A percentile compares a stretch with the other conserved stretches of the same genome.
phyloP scores from a whole-genome alignment of 257 asterid genomes.

The Solanum clarkiae region DNA sequence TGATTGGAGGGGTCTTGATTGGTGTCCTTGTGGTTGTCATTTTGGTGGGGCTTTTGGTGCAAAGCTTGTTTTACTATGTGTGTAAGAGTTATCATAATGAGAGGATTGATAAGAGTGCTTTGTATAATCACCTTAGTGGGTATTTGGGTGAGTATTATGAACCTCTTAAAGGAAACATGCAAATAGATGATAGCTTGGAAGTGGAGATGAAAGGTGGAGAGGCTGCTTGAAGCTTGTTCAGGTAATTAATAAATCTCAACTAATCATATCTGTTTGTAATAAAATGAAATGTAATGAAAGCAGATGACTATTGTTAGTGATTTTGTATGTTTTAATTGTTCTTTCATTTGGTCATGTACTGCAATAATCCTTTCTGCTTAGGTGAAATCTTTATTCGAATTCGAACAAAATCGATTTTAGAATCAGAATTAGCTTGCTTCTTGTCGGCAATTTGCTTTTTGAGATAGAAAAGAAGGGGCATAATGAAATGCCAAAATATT shows the following conservation, averaged over 20 bases:
- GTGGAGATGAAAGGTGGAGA: not conserved
- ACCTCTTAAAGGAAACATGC: conserved; percentile 91
- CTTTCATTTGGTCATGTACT: not conserved
- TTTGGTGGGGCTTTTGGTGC: conserved; percentile 71
- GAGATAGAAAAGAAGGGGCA: not conserved
- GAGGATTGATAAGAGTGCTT: conserved; percentile 75
- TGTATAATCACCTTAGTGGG: conserved; percentile 86
- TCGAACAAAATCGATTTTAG: no score
- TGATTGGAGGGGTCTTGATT: conserved; percentile 76
- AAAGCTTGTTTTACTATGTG: conserved; percentile 87
- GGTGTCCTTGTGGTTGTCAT: conserved; percentile 79
- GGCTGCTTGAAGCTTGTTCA: not conserved
- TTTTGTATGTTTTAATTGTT: not conserved
- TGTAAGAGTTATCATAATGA: conserved; percentile 92
- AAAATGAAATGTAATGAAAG: not conserved
- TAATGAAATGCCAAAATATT: not conserved
- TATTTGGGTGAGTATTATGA: conserved; percentile 83
- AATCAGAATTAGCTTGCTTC: not conserved
- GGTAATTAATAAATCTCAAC: not conserved
- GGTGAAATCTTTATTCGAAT: not conserved
- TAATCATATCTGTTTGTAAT: not conserved
- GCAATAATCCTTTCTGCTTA: not conserved
- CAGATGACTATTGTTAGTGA: not conserved
- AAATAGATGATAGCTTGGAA: conserved; percentile 37
- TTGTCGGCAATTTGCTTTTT: not conserved